Percentiles rank a stretch among this genome's conserved stretches.
These are phyloP conservation scores for Agarophyton chilense DNA, from an alignment of 23 red algal species.

Conservation along the genomic window DNA sequence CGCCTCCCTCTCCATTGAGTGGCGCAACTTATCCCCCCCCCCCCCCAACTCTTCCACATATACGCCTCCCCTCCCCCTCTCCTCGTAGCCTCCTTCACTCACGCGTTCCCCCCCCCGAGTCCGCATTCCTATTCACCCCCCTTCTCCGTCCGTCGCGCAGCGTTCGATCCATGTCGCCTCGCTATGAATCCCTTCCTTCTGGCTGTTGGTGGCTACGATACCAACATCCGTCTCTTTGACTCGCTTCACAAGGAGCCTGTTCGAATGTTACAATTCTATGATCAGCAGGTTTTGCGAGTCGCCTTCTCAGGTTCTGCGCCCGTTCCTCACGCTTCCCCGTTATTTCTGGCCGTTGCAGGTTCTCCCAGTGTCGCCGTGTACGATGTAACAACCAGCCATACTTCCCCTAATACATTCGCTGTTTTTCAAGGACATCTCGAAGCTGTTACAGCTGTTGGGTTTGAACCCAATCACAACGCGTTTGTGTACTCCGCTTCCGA, in stretches of 20 bases:
- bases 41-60: not conserved
- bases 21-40: not conserved
- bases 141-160: not conserved
- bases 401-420: slow-evolving; percentile 28
- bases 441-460: slow-evolving; percentile 58
- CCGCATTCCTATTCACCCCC: not conserved
- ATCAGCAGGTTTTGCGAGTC: slow-evolving; percentile 39
- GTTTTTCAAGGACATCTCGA: slow-evolving; percentile 40
- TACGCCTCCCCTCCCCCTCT: not conserved
- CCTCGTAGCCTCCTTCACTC: too few relatives aligned
- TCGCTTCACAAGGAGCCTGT: not conserved
- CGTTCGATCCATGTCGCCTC: slow-evolving; percentile 39
- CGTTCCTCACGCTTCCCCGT: slow-evolving; percentile 2
- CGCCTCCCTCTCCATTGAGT: not conserved
- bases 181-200: slow-evolving; percentile 43
- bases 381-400: slow-evolving; percentile 31
- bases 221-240: slow-evolving; percentile 64
- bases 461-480: slow-evolving; percentile 56
- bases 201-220: slow-evolving; percentile 56
- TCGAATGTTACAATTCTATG: slow-evolving; percentile 34
- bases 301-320: slow-evolving; percentile 47
- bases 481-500: slow-evolving; percentile 70
- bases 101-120: too few relatives aligned
- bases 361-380: slow-evolving; percentile 57
- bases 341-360: slow-evolving; percentile 57